A percentile compares a stretch with the other conserved stretches of the same genome.
Conservation (phyloP, 2,329 filamentous ascomycete genomes). For the Helicocarpus griseus region DNA sequence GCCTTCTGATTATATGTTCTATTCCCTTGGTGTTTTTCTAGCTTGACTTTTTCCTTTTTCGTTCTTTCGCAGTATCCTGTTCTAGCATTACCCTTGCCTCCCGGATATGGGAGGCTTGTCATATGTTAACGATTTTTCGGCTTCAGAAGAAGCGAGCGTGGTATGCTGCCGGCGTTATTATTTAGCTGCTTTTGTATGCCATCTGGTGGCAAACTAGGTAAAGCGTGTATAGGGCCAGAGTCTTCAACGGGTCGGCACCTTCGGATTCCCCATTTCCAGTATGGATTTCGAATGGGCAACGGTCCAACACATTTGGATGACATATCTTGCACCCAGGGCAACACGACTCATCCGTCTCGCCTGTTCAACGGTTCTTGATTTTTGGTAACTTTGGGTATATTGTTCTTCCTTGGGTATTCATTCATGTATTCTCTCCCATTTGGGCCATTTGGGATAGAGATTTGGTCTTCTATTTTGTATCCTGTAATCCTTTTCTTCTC, state of each 20-base stretch:
- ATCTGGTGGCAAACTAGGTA: not conserved
- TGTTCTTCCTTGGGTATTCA: not conserved
- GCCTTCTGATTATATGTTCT: not conserved
- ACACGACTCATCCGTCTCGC: not conserved
- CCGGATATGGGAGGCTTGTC: not conserved
- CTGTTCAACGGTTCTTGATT: not conserved
- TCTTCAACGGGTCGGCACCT: not conserved
- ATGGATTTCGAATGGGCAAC: too few species aligned
- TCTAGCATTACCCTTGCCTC: not conserved
- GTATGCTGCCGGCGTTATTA: not conserved
- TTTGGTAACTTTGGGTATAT: not conserved
- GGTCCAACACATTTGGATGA: not conserved
- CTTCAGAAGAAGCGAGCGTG: not conserved
- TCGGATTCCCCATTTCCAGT: too few species aligned
- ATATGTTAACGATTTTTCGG: not conserved
- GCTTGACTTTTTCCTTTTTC: too few species aligned
- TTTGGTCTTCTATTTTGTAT: conserved; percentile 1
- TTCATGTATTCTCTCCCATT: not conserved
- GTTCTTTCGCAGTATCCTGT: not conserved
- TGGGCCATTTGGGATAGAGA: not conserved
- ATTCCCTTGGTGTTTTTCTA: too few species aligned
- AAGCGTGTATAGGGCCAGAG: not conserved
- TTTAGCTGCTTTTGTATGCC: not conserved
- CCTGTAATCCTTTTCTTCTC: not conserved
- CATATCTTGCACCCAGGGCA: not conserved